Evolutionary conservation across 768 basidiomycete species (phyloP).

Genomic region (Mycena vulgaris): DNA sequence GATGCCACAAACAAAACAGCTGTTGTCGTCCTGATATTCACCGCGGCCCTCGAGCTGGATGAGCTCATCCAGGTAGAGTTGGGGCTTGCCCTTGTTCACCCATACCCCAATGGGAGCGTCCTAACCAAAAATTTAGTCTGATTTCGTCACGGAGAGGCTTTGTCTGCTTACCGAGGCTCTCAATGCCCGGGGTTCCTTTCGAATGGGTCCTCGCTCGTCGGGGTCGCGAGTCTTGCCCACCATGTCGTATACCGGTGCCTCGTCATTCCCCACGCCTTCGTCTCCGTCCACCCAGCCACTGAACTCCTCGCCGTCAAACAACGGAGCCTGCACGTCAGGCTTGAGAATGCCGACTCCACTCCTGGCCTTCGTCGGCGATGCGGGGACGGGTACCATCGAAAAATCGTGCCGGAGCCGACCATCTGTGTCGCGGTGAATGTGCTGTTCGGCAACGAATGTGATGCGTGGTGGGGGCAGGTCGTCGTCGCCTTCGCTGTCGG

Average conservation of each 20-base stretch:
- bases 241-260: background rate
- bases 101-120: background rate
- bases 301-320: background rate
- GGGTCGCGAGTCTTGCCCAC: background rate
- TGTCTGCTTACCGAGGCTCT: background rate
- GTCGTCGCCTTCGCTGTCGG: background rate
- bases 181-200: background rate
- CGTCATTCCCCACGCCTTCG: background rate
- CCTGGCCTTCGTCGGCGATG: background rate
- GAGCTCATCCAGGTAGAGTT: slow-evolving; percentile 13
- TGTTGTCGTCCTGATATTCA: background rate
- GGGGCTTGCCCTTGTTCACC: slow-evolving; percentile 6
- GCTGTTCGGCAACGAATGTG: background rate
- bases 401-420: background rate
- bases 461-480: background rate
- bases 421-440: background rate
- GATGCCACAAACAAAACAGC: slow-evolving; percentile 3
- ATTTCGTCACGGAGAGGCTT: background rate
- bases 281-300: background rate
- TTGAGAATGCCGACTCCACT: too few relatives aligned
- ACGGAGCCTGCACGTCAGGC: background rate
- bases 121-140: background rate
- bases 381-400: background rate
- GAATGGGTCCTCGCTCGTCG: background rate
- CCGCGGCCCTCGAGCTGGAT: background rate